phyloP scores from a whole-genome alignment of 179 eudicot species.

The Beta lomatogona region DNA sequence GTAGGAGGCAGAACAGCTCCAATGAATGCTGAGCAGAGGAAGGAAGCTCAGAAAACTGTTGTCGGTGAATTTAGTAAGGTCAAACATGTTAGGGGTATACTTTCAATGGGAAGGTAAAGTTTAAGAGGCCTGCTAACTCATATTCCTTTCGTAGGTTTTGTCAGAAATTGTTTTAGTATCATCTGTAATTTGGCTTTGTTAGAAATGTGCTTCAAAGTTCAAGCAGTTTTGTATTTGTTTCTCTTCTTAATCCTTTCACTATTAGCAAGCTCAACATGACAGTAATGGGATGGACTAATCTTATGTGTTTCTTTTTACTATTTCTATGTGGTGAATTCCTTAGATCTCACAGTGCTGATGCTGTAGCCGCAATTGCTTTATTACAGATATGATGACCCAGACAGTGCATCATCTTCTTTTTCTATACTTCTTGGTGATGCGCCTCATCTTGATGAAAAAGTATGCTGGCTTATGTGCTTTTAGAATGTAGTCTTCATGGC shows the following conservation, averaged over 20 bases:
- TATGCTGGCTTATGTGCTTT: conserved; percentile 32
- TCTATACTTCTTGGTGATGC: conserved; percentile 96
- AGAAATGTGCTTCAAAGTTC: not conserved
- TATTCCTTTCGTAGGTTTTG: not conserved
- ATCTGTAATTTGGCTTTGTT: too few relatives aligned
- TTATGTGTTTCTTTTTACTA: not conserved
- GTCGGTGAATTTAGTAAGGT: conserved; percentile 88
- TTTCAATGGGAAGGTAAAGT: conserved; percentile 95
- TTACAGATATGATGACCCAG: conserved; percentile 77
- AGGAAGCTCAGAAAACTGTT: conserved; percentile 79
- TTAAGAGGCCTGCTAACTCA: conserved; percentile 5
- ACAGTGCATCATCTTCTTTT: conserved; percentile 89
- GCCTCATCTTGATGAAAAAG: conserved; percentile 90
- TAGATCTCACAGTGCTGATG: conserved; percentile 3
- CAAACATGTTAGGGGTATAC: conserved; percentile 92
- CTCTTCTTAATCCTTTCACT: not conserved
- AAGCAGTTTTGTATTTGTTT: not conserved
- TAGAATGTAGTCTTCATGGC: not conserved
- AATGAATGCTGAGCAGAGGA: conserved; percentile 80
- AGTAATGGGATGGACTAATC: not conserved
- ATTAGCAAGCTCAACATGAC: not conserved
- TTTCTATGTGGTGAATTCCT: not conserved
- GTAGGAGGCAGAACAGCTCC: conserved; percentile 82
- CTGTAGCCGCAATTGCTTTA: not conserved
- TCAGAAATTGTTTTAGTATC: not conserved